These are phyloP conservation scores for Clarireedia monteithiana DNA, from an alignment of 2,329 filamentous ascomycete species.

Conservation along the genomic window DNA sequence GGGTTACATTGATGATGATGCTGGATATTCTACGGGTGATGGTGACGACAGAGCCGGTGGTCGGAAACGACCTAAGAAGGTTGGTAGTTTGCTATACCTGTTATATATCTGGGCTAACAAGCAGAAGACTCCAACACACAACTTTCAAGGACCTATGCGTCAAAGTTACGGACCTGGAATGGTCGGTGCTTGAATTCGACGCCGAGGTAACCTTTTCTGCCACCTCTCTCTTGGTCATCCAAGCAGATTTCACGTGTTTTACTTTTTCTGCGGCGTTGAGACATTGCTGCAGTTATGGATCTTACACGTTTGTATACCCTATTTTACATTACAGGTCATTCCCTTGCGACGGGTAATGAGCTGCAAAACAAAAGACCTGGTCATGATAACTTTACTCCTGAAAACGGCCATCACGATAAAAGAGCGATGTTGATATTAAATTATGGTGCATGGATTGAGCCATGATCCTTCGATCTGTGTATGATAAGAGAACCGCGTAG, in stretches of 20 bases:
- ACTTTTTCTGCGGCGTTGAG: neutral
- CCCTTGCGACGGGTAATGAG: neutral
- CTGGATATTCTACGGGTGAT: constrained; percentile 65
- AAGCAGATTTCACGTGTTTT: neutral
- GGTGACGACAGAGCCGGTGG: constrained; percentile 50
- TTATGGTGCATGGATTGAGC: neutral
- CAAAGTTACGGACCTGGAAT: constrained; percentile 49
- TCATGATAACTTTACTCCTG: neutral
- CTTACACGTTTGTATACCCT: constrained; percentile 1
- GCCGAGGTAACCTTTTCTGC: constrained; percentile 1
- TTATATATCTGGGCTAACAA: constrained; percentile 20
- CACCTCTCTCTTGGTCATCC: neutral
- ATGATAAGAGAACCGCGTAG: neutral
- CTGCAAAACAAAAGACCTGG: neutral
- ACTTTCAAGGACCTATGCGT: constrained; percentile 22
- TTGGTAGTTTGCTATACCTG: constrained; percentile 29
- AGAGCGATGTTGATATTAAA: constrained; percentile 1
- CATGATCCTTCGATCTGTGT: neutral
- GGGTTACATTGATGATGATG: constrained; percentile 60
- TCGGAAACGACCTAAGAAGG: constrained; percentile 60
- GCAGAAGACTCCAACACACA: constrained; percentile 19
- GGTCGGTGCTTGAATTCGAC: constrained; percentile 41
- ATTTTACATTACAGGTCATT: neutral
- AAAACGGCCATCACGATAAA: neutral
- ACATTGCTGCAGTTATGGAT: constrained; percentile 4